These are phyloP conservation scores for Ophiocordyceps camponoti-floridani DNA, from an alignment of 2,329 filamentous ascomycete genomes.

Conservation along the genomic window DNA sequence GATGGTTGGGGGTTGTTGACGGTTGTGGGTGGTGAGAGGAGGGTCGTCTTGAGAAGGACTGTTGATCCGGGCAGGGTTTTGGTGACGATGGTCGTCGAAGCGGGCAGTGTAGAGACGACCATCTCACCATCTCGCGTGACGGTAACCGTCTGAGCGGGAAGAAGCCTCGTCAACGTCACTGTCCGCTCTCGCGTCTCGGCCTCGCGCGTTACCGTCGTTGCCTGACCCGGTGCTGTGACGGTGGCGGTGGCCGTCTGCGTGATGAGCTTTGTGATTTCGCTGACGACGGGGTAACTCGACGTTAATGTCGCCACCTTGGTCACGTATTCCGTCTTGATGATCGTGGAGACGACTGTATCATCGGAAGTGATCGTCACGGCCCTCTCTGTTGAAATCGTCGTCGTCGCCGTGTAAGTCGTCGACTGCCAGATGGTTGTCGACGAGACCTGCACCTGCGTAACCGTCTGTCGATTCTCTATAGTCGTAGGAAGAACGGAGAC, in stretches of 20 bases:
- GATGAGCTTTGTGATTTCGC: slow-evolving; percentile 2
- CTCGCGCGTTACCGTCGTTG: slow-evolving; percentile 2
- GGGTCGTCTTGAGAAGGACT: not conserved
- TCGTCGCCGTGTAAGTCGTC: slow-evolving; percentile 4
- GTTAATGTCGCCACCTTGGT: slow-evolving; percentile 4
- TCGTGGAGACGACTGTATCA: slow-evolving; percentile 3
- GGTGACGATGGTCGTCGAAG: slow-evolving; percentile 12
- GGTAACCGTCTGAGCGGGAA: slow-evolving; percentile 3
- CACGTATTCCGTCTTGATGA: slow-evolving; percentile 2
- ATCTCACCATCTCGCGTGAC: not conserved
- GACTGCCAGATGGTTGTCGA: slow-evolving; percentile 5
- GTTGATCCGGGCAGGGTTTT: slow-evolving; percentile 4
- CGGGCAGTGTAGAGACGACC: slow-evolving; percentile 2
- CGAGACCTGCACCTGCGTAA: slow-evolving; percentile 1
- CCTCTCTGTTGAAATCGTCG: slow-evolving; percentile 2
- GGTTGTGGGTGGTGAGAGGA: not conserved
- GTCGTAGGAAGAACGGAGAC: slow-evolving; percentile 3
- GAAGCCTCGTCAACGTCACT: not conserved
- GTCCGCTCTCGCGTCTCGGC: slow-evolving; percentile 1
- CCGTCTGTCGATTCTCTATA: slow-evolving; percentile 1
- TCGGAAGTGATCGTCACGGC: slow-evolving; percentile 5
- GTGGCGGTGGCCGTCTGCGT: slow-evolving; percentile 3
- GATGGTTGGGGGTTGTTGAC: slow-evolving; percentile 13
- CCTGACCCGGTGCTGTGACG: slow-evolving; percentile 1
- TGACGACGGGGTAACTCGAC: slow-evolving; percentile 5